These are phyloP conservation scores for Podospora pseudoanserina DNA, from an alignment of 495 filamentous ascomycete genomes.

Conservation along the genomic window DNA sequence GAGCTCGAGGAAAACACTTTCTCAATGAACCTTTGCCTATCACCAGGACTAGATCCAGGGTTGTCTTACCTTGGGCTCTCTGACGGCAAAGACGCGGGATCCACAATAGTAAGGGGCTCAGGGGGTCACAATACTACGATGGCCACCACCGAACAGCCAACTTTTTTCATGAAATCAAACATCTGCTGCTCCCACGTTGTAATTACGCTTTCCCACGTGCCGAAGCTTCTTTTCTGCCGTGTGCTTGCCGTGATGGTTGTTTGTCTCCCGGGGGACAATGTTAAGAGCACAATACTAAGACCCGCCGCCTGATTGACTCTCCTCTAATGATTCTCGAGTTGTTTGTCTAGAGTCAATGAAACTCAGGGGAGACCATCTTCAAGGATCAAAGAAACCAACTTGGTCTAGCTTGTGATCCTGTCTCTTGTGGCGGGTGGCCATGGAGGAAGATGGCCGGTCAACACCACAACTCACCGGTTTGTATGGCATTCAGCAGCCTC, in stretches of 20 bases:
- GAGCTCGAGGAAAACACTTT: not conserved
- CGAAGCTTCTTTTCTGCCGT: not conserved
- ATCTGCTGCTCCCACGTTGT: not conserved
- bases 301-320: not conserved
- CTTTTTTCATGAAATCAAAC: slow-evolving; percentile 1
- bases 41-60: not conserved
- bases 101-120: slow-evolving; percentile 33
- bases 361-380: not conserved
- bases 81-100: slow-evolving; percentile 13
- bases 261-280: slow-evolving; percentile 24
- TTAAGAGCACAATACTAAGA: slow-evolving; percentile 32
- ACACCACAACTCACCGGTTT: not conserved
- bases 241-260: not conserved
- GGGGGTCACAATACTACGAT: slow-evolving; percentile 27
- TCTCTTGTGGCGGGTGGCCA: not conserved
- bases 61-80: not conserved
- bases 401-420: not conserved
- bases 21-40: not conserved
- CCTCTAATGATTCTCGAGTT: not conserved
- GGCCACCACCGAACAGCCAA: slow-evolving; percentile 10
- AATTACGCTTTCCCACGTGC: not conserved
- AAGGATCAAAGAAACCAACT: slow-evolving; percentile 15
- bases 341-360: not conserved
- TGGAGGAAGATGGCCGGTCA: not conserved
- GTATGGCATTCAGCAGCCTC: not conserved